A percentile compares a stretch with the other conserved stretches of the same genome.
phyloP scores from a whole-genome alignment of 306 rosid genomes.

The Citrullus mucosospermus region DNA sequence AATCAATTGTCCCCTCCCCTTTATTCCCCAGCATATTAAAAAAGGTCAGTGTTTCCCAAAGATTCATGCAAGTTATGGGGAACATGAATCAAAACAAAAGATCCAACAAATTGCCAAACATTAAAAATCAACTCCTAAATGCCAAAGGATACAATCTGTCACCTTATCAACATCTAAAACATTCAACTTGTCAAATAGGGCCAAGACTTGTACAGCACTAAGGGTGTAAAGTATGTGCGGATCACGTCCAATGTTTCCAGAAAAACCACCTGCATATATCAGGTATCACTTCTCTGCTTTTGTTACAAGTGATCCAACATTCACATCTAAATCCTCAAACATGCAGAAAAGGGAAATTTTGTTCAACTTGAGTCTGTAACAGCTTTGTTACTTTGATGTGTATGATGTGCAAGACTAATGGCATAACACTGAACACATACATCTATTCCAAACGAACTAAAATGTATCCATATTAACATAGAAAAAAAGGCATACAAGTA shows the following conservation, averaged over 20 bases:
- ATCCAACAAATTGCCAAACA: neutral
- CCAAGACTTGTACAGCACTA: conserved; percentile 75
- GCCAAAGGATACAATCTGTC: conserved; percentile 68
- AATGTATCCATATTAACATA: neutral
- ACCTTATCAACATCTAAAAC: conserved; percentile 51
- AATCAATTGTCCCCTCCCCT: neutral
- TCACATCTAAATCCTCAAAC: neutral
- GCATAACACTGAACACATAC: neutral
- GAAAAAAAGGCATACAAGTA: neutral
- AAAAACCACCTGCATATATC: conserved; percentile 59
- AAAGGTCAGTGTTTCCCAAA: neutral
- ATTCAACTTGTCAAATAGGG: conserved; percentile 51
- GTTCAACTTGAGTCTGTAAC: too few relatives aligned
- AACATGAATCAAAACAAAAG: neutral
- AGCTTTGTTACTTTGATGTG: too few relatives aligned
- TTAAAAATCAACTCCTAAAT: neutral
- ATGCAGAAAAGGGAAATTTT: too few relatives aligned
- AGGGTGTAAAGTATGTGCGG: conserved; percentile 63
- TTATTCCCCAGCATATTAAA: too few relatives aligned
- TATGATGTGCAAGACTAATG: too few relatives aligned
- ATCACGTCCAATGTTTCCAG: conserved; percentile 73
- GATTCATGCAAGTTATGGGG: neutral
- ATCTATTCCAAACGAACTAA: neutral
- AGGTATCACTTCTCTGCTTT: neutral
- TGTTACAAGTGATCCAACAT: too few relatives aligned